Evolutionary conservation across 179 eudicot species (phyloP).

Genomic region (Pouteria campechiana): DNA sequence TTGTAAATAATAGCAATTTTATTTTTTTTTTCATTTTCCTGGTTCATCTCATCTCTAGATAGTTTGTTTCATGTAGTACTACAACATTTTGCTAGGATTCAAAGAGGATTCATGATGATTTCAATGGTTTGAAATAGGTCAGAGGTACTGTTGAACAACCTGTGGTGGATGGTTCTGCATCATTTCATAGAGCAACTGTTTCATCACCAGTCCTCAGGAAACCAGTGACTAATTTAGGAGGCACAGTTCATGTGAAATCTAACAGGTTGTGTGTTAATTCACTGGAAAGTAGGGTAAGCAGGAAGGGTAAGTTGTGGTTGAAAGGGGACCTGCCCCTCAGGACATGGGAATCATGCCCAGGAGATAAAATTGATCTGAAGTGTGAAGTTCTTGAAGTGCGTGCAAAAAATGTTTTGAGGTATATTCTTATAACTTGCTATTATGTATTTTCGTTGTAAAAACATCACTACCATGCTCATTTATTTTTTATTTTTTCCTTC

Average conservation of each 20-base stretch:
- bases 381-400: conserved; percentile 92
- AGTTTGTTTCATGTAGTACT: too few species aligned
- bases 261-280: conserved; percentile 79
- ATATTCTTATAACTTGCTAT: neutral
- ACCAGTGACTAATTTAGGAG: conserved; percentile 89
- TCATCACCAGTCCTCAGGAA: conserved; percentile 93
- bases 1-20: too few species aligned
- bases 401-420: conserved; percentile 90
- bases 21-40: too few species aligned
- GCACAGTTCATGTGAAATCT: conserved; percentile 79
- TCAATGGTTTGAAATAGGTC: conserved; percentile 34
- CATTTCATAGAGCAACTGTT: conserved; percentile 88
- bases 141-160: conserved; percentile 99
- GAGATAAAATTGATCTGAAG: conserved; percentile 91
- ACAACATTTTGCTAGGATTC: neutral
- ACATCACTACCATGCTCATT: too few species aligned
- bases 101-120: neutral
- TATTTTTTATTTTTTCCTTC: too few species aligned
- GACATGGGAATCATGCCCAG: conserved; percentile 61
- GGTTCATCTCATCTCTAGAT: too few species aligned
- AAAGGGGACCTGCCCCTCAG: conserved; percentile 90
- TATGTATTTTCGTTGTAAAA: too few species aligned
- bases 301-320: conserved; percentile 79
- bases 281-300: conserved; percentile 93
- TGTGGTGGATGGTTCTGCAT: conserved; percentile 94